A percentile compares a stretch with the other conserved stretches of the same genome.
Conservation (phyloP, 1,284 basidiomycete species). For the Cryptococcus amylolentus region DNA sequence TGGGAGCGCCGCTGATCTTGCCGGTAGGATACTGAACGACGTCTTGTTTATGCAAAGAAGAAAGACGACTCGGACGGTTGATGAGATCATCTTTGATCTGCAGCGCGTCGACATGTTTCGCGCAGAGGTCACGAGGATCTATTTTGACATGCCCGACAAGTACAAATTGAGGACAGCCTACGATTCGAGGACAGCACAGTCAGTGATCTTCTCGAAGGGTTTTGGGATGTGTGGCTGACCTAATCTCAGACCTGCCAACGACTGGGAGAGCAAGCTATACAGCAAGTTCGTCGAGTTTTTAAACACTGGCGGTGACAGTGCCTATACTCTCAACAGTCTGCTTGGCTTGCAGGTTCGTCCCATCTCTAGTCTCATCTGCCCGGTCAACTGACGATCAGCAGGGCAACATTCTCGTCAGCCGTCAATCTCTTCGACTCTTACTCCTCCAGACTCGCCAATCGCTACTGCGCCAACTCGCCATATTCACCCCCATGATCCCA, state of each 20-base stretch:
- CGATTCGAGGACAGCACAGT: constrained; percentile 30
- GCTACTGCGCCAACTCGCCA: constrained; percentile 28
- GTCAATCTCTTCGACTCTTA: constrained; percentile 39
- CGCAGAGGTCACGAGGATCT: constrained; percentile 25
- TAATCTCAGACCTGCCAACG: constrained; percentile 22
- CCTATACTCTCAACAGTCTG: constrained; percentile 33
- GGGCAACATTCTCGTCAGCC: constrained; percentile 45
- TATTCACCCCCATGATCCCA: constrained; percentile 32
- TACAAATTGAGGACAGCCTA: constrained; percentile 28
- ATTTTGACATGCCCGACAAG: constrained; percentile 22
- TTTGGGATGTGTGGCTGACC: background rate
- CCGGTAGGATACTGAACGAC: constrained; percentile 35
- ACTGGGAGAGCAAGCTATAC: constrained; percentile 40
- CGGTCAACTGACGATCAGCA: background rate
- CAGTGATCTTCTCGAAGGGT: constrained; percentile 1
- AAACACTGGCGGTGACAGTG: constrained; percentile 15
- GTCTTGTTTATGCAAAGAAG: constrained; percentile 35
- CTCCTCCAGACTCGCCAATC: constrained; percentile 36
- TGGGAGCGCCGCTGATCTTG: background rate
- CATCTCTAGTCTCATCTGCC: background rate
- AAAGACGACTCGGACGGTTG: constrained; percentile 28
- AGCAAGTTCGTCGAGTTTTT: constrained; percentile 36
- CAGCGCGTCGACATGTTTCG: constrained; percentile 32
- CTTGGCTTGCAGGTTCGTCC: constrained; percentile 37
- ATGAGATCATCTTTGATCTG: constrained; percentile 36